These are phyloP conservation scores for Coleophoma eucalyptorum DNA, from an alignment of 2,329 filamentous ascomycete species.

Conservation along the genomic window DNA sequence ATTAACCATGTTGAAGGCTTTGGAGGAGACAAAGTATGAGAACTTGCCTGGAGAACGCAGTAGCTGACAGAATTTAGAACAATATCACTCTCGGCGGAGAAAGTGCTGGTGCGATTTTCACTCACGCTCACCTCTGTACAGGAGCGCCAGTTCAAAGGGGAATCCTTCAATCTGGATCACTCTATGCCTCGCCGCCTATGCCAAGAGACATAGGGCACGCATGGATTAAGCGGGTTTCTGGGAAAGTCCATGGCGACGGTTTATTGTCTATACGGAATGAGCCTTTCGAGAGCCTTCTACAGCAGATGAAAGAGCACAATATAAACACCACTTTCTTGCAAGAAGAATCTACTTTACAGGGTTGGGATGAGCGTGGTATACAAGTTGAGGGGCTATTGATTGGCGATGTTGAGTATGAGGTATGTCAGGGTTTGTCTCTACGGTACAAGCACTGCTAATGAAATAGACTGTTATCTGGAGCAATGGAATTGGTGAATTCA, in stretches of 20 bases:
- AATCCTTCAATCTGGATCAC: slow-evolving; percentile 36
- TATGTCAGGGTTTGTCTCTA: slow-evolving; percentile 10
- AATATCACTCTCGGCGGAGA: slow-evolving; percentile 40
- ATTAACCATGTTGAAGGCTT: slow-evolving; percentile 20
- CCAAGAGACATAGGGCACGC: slow-evolving; percentile 28
- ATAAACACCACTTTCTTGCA: slow-evolving; percentile 39
- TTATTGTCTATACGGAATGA: slow-evolving; percentile 26
- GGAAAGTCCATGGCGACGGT: slow-evolving; percentile 20
- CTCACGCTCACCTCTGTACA: slow-evolving; percentile 35
- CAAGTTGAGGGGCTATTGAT: slow-evolving; percentile 33
- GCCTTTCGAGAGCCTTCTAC: slow-evolving; percentile 26
- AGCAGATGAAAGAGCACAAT: slow-evolving; percentile 30
- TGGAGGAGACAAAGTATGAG: slow-evolving; percentile 23
- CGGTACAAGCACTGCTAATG: not conserved
- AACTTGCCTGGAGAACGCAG: not conserved
- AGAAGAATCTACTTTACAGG: slow-evolving; percentile 28
- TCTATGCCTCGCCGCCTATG: slow-evolving; percentile 38
- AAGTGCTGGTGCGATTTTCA: slow-evolving; percentile 41
- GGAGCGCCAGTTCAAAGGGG: slow-evolving; percentile 28
- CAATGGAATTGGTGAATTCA: slow-evolving; percentile 34
- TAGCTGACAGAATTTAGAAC: slow-evolving; percentile 18
- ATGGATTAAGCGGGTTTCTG: slow-evolving; percentile 26
- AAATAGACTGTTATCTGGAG: slow-evolving; percentile 39
- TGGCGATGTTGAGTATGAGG: slow-evolving; percentile 40
- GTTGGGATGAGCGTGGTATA: slow-evolving; percentile 32